Evolutionary conservation across 2,329 filamentous ascomycete species (phyloP), one percentile per base, ranked within the genome.

Genomic region (Aureobasidium sp.): DNA sequence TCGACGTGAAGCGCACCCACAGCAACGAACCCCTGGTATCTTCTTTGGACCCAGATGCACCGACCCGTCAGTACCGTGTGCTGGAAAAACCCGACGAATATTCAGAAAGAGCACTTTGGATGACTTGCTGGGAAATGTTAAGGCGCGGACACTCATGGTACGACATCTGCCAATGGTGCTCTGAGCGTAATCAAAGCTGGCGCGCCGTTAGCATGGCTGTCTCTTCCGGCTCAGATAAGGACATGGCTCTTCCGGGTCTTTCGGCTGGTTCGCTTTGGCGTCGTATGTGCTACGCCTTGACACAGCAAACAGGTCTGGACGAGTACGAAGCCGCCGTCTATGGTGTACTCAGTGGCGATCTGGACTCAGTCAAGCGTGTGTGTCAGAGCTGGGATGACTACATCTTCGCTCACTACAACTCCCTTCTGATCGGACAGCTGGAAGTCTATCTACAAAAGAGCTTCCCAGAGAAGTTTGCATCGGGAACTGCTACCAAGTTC

Each of bases 91-190:
- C 92, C 68, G 94, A 99, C 70, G 86, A 91, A 66, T 92, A 87
- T 69, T 94, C 93, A 65, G 94, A 99, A 76, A 85, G 88, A 59
- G 89, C 91, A 2, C 89, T 96, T 50, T 97, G 94, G 92, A 82
- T 92, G 64, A 88, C 90, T n/a, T 94, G 90, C 75, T 97, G 91
- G 78, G 91, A 96, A 73, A 89, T 96, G 79, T 79, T 99, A 58
- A 86, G 93, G 53, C 85, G 91, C 49, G 94, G 94, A n/a, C 86
- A 85, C 66, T 85, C 81, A 64, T 84, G 89, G 76, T 76, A 82
- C 9, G 83, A 88, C 40, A 89, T 97, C 65, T 84, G 85, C 60
- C 88, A 92, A 53, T 97, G 91, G 90, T 96, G 91, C 69, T 79
- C 87, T 50, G 89, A 93, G 68, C 84, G 89, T 63, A 90, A 90